These are phyloP conservation scores for Patellifolia procumbens DNA, from an alignment of 179 eudicot genomes.

Conservation along the genomic window DNA sequence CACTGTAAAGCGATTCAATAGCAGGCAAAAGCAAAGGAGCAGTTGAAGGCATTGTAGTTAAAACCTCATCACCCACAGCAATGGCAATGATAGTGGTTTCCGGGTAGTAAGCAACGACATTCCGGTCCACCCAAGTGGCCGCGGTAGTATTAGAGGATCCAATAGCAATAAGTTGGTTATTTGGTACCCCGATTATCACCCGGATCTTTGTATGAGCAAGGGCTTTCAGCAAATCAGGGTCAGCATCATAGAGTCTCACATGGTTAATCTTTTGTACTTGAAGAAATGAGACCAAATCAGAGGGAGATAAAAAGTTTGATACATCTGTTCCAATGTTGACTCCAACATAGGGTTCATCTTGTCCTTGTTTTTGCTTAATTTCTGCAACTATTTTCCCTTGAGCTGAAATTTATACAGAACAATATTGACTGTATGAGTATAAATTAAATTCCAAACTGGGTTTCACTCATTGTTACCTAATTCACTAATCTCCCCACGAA, in stretches of 20 bases:
- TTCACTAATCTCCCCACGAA: too few species aligned
- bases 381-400: conserved; percentile 44
- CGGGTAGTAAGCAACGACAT: conserved; percentile 71
- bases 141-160: conserved; percentile 90
- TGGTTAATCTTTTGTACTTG: conserved; percentile 71
- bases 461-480: conserved; percentile 18
- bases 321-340: conserved; percentile 85
- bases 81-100: conserved; percentile 68
- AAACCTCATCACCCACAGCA: conserved; percentile 88
- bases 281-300: conserved; percentile 68
- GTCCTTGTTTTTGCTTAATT: conserved; percentile 41
- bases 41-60: conserved; percentile 66
- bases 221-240: conserved; percentile 67
- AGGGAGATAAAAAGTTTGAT: conserved; percentile 56
- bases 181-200: conserved; percentile 77
- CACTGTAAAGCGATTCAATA: conserved; percentile 66
- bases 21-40: conserved; percentile 83
- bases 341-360: conserved; percentile 75
- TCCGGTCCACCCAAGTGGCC: conserved; percentile 76
- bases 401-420: conserved; percentile 28
- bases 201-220: conserved; percentile 73
- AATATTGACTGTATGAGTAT: conserved; percentile 8
- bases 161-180: conserved; percentile 80
- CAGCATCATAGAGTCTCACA: conserved; percentile 76
- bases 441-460: conserved; percentile 12